phyloP scores from a whole-genome alignment of 441 rosid genomes.

The Iberis amara region DNA sequence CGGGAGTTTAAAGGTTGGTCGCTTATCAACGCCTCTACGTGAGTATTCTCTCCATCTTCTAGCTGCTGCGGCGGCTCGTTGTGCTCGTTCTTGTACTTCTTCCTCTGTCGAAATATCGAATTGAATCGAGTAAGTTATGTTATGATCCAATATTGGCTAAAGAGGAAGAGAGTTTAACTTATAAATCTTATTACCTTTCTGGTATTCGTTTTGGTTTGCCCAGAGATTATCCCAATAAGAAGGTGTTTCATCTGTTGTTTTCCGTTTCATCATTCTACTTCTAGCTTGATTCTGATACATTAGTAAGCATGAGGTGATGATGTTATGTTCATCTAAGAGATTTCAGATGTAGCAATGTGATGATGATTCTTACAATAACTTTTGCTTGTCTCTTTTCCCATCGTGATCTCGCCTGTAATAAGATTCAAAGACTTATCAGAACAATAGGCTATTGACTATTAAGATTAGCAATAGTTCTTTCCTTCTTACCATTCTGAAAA shows the following conservation, averaged over 20 bases:
- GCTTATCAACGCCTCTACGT: slow-evolving; percentile 72
- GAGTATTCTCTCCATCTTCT: slow-evolving; percentile 94
- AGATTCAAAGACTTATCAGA: slow-evolving; percentile 8
- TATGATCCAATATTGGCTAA: slow-evolving; percentile 7
- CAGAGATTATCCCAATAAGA: slow-evolving; percentile 73
- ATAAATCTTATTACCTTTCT: slow-evolving; percentile 50
- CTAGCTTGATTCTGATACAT: slow-evolving; percentile 64
- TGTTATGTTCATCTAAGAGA: not conserved
- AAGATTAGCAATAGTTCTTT: too few relatives aligned
- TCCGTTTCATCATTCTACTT: slow-evolving; percentile 61
- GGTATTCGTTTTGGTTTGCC: slow-evolving; percentile 46
- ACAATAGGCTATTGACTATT: not conserved
- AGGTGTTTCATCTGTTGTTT: slow-evolving; percentile 40
- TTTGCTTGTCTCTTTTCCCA: slow-evolving; percentile 92
- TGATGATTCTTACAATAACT: slow-evolving; percentile 58
- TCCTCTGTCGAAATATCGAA: slow-evolving; percentile 46
- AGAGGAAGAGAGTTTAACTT: slow-evolving; percentile 4
- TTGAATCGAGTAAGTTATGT: slow-evolving; percentile 2
- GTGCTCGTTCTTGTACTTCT: slow-evolving; percentile 68
- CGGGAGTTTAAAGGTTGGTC: slow-evolving; percentile 73
- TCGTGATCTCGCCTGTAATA: slow-evolving; percentile 71
- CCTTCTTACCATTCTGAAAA: slow-evolving; percentile 74
- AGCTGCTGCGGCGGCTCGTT: slow-evolving; percentile 75
- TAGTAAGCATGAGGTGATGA: not conserved
- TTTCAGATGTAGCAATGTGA: not conserved